phyloP scores from a whole-genome alignment of 2,329 filamentous ascomycete species.

The Penicillium palitans region DNA sequence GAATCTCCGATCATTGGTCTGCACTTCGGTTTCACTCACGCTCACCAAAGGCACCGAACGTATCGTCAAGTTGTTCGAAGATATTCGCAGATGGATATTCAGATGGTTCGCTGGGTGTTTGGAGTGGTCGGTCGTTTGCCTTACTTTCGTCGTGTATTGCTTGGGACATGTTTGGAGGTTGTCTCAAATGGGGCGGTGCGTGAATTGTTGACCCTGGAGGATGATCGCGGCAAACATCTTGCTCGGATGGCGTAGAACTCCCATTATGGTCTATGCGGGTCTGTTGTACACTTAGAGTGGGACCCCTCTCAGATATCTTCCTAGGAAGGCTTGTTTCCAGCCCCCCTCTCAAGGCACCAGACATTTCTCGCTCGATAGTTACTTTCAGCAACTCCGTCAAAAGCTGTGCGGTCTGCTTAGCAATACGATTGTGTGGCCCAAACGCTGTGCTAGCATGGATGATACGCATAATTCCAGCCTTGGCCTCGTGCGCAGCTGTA shows the following conservation, averaged over 20 bases:
- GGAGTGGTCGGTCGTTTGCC: neutral
- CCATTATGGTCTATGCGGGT: neutral
- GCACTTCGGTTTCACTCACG: neutral
- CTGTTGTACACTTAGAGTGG: neutral
- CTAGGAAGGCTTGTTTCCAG: neutral
- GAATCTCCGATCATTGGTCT: no score
- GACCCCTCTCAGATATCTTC: neutral
- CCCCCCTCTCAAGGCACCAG: slow-evolving; percentile 2
- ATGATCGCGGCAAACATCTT: neutral
- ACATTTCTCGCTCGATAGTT: slow-evolving; percentile 24
- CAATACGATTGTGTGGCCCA: slow-evolving; percentile 27
- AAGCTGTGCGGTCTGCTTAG: slow-evolving; percentile 29
- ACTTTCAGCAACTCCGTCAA: slow-evolving; percentile 30
- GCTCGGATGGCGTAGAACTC: neutral
- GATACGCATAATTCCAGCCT: slow-evolving; percentile 32
- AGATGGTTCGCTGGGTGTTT: neutral
- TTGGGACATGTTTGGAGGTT: neutral
- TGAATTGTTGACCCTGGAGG: neutral
- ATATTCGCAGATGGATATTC: slow-evolving; percentile 9
- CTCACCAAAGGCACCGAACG: slow-evolving; percentile 12
- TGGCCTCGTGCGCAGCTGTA: slow-evolving; percentile 29
- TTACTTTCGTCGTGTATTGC: neutral
- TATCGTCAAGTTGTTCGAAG: slow-evolving; percentile 12
- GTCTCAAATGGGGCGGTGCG: neutral
- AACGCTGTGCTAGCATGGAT: slow-evolving; percentile 27